These are phyloP conservation scores for Epichloe scottii DNA, from an alignment of 2,329 filamentous ascomycete genomes.

Conservation along the genomic window DNA sequence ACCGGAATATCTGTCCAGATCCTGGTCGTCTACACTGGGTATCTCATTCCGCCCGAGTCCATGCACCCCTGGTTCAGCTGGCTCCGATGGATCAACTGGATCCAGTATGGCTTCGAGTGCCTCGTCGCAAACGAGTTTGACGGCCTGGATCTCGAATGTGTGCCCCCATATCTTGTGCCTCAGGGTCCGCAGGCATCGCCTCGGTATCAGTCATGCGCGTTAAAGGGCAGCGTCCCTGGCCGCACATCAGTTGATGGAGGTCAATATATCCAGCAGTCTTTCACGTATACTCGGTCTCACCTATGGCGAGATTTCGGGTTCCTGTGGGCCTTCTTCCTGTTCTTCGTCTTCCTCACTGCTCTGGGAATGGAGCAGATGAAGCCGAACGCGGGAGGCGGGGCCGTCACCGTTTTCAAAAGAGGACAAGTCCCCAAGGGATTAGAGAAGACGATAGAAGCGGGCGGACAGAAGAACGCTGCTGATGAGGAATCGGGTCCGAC, in stretches of 20 bases:
- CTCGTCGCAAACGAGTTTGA: constrained; percentile 54
- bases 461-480: constrained; percentile 30
- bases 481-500: constrained; percentile 35
- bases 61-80: constrained; percentile 51
- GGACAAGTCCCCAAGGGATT: constrained; percentile 48
- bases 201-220: constrained; percentile 40
- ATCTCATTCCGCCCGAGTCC: constrained; percentile 44
- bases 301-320: constrained; percentile 71
- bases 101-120: constrained; percentile 59
- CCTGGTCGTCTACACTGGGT: constrained; percentile 56
- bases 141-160: constrained; percentile 44
- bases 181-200: constrained; percentile 19
- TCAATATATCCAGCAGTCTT: constrained; percentile 39
- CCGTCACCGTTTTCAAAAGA: constrained; percentile 50
- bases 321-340: constrained; percentile 59
- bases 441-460: constrained; percentile 42
- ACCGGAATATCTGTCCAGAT: constrained; percentile 46
- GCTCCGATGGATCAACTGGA: constrained; percentile 55
- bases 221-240: constrained; percentile 34
- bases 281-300: constrained; percentile 42
- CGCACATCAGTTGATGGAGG: constrained; percentile 37
- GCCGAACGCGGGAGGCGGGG: constrained; percentile 44
- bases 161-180: constrained; percentile 44
- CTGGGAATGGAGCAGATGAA: constrained; percentile 55
- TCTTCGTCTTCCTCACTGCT: constrained; percentile 63